A percentile compares a stretch with the other conserved stretches of the same genome.
phyloP scores from a whole-genome alignment of 2,329 filamentous ascomycete species.

The Scolecobasidium constrictum region DNA sequence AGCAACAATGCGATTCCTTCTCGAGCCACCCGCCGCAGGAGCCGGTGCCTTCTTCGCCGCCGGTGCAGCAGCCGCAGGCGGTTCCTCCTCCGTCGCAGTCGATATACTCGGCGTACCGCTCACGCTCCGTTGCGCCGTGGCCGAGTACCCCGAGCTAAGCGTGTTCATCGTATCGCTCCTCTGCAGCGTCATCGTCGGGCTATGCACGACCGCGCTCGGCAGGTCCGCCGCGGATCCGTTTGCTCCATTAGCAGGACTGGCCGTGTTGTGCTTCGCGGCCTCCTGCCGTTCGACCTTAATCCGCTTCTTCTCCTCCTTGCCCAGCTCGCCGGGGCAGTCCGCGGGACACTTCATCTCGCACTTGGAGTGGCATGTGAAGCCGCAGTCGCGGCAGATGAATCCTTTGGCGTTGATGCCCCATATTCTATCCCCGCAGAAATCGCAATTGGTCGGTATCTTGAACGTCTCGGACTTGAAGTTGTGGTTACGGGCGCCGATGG shows the following conservation, averaged over 20 bases:
- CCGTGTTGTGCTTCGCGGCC: slow-evolving; percentile 48
- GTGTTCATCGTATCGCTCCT: slow-evolving; percentile 66
- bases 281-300: slow-evolving; percentile 79
- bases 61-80: neutral
- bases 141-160: slow-evolving; percentile 76
- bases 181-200: slow-evolving; percentile 48
- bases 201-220: neutral
- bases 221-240: slow-evolving; percentile 37
- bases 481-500: slow-evolving; percentile 84
- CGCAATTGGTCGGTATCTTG: slow-evolving; percentile 98
- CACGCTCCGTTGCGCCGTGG: slow-evolving; percentile 59
- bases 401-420: slow-evolving; percentile 97
- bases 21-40: slow-evolving; percentile 15
- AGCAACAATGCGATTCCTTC: slow-evolving; percentile 66
- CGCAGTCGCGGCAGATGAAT: slow-evolving; percentile 90
- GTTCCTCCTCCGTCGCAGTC: slow-evolving; percentile 40
- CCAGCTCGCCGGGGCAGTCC: slow-evolving; percentile 86
- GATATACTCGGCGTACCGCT: slow-evolving; percentile 42
- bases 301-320: slow-evolving; percentile 92
- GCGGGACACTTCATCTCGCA: slow-evolving; percentile 98
- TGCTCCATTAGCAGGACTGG: slow-evolving; percentile 30
- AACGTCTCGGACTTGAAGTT: slow-evolving; percentile 99
- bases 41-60: slow-evolving; percentile 13
- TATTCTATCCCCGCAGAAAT: slow-evolving; percentile 90
- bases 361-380: slow-evolving; percentile 96